A percentile compares a stretch with the other conserved stretches of the same genome.
These are phyloP conservation scores for Penicillium maclennaniae DNA, from an alignment of 495 filamentous ascomycete species.

Conservation along the genomic window DNA sequence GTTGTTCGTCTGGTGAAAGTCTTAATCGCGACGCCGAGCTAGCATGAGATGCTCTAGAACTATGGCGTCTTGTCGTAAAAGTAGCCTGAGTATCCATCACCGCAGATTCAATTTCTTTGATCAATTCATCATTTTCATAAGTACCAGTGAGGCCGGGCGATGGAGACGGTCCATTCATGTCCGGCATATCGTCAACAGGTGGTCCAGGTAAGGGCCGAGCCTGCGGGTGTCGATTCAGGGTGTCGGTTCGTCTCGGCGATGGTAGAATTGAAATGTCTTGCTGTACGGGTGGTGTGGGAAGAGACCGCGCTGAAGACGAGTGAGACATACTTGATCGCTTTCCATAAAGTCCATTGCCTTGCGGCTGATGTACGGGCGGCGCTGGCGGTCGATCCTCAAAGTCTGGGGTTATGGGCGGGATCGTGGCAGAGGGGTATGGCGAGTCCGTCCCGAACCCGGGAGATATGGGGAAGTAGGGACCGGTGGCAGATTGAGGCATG, in stretches of 20 bases:
- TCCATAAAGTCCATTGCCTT: slow-evolving; percentile 25
- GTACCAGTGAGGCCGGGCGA: slow-evolving; percentile 8
- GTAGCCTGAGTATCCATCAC: slow-evolving; percentile 32
- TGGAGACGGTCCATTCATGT: slow-evolving; percentile 2
- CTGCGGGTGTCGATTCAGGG: slow-evolving; percentile 55
- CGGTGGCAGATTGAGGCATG: slow-evolving; percentile 20
- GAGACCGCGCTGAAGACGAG: slow-evolving; percentile 35
- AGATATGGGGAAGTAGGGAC: slow-evolving; percentile 25
- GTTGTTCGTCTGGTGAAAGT: slow-evolving; percentile 40
- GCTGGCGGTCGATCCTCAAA: slow-evolving; percentile 44
- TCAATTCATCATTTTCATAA: slow-evolving; percentile 38
- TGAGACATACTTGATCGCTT: slow-evolving; percentile 34
- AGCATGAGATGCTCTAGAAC: slow-evolving; percentile 21
- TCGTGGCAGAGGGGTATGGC: slow-evolving; percentile 24
- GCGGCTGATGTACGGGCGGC: slow-evolving; percentile 43
- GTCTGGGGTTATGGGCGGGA: slow-evolving; percentile 22
- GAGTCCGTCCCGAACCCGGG: slow-evolving; percentile 28
- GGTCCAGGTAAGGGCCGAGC: slow-evolving; percentile 59
- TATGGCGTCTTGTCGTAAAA: slow-evolving; percentile 22
- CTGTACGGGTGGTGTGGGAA: slow-evolving; percentile 37
- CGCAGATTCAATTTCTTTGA: slow-evolving; percentile 48
- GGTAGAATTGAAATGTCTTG: slow-evolving; percentile 42
- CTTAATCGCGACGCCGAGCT: slow-evolving; percentile 20
- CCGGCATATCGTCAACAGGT: slow-evolving; percentile 43
- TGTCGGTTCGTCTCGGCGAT: slow-evolving; percentile 50